These are phyloP conservation scores for Macrocystidia cucumis DNA, from an alignment of 1,284 basidiomycete species.

Conservation along the genomic window DNA sequence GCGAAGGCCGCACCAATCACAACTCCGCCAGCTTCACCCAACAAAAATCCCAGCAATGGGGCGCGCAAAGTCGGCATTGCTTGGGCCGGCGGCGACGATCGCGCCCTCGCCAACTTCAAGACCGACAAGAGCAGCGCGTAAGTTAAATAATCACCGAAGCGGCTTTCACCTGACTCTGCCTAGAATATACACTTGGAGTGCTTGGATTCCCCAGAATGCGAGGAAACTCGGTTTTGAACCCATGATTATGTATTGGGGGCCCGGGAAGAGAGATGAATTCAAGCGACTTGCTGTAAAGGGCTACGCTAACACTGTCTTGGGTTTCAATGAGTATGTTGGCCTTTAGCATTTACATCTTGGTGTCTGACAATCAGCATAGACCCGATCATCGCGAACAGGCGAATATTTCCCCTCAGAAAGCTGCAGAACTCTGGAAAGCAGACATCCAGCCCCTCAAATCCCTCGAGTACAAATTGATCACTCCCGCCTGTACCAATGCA, in stretches of 20 bases:
- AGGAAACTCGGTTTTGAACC: conserved; percentile 36
- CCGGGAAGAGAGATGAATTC: conserved; percentile 36
- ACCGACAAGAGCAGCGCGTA: conserved; percentile 36
- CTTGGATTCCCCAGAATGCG: conserved; percentile 28
- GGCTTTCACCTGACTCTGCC: neutral
- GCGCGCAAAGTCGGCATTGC: conserved; percentile 50
- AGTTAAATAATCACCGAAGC: too few relatives aligned
- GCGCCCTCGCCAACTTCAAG: conserved; percentile 38
- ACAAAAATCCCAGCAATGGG: too few relatives aligned
- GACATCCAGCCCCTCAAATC: conserved; percentile 52
- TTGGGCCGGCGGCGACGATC: conserved; percentile 51
- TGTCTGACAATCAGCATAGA: conserved; percentile 17
- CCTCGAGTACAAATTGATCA: conserved; percentile 50
- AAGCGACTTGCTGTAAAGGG: conserved; percentile 33
- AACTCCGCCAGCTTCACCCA: conserved; percentile 5
- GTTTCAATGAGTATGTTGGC: conserved; percentile 61
- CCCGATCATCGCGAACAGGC: conserved; percentile 44
- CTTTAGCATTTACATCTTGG: neutral
- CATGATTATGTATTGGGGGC: conserved; percentile 69
- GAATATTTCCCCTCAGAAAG: conserved; percentile 46
- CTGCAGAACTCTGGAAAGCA: conserved; percentile 48
- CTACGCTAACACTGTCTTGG: conserved; percentile 47
- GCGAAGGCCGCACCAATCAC: conserved; percentile 13
- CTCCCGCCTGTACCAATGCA: conserved; percentile 63
- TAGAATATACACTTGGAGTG: conserved; percentile 57